Evolutionary conservation across 2,329 filamentous ascomycete genomes (phyloP), one percentile per base, ranked within the genome.

Genomic region (Metarhizium guizhouense): DNA sequence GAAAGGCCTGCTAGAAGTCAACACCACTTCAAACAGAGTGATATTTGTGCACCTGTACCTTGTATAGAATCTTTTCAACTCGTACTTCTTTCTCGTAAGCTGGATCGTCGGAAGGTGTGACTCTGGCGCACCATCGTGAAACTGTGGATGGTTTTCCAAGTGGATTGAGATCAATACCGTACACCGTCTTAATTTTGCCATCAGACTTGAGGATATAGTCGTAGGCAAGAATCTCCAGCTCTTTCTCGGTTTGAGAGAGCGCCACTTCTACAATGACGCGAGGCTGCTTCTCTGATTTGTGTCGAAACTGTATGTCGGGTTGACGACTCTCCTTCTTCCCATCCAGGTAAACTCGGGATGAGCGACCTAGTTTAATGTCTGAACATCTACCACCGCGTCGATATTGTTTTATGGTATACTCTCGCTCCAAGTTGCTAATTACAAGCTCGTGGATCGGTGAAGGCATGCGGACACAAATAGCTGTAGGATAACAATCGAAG

Each of bases 81-180:
- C 52, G 52, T 20, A 54, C 43, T 36, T 54, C 52, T 54, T 48
- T 34, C n/a, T 54, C 52, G 20, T 47, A 54, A 16, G 47, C 52
- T n/a, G 40, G 1, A 49, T 54, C 52, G 32, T 54, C 29, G 16
- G 43, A 54, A 13, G 20, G 45, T 34, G 45, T 54, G 3, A 30
- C 43, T 47, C 43, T 54, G 13, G 42, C 42, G 47, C 52, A 40
- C 45, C 52, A 54, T 47, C 47, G 42, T 20, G 34, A 36, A n/a
- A 54, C 32, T 49, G 42, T 49, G 16, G 52, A 54, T 25, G 52
- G 32, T 47, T 54, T 54, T 20, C 52, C 52, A 16, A 49, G 42
- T 1, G 32, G 43, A 1, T 40, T 42, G 25, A 54, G 52, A 2
- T 16, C 20, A n/a, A 54, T 54, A 32, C 52, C 52, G 32, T 40